Percentiles rank a stretch among this genome's conserved stretches.
These are phyloP conservation scores for Digitaria exilis DNA, from an alignment of 202 grass and related monocot genomes.

Conservation along the genomic window DNA sequence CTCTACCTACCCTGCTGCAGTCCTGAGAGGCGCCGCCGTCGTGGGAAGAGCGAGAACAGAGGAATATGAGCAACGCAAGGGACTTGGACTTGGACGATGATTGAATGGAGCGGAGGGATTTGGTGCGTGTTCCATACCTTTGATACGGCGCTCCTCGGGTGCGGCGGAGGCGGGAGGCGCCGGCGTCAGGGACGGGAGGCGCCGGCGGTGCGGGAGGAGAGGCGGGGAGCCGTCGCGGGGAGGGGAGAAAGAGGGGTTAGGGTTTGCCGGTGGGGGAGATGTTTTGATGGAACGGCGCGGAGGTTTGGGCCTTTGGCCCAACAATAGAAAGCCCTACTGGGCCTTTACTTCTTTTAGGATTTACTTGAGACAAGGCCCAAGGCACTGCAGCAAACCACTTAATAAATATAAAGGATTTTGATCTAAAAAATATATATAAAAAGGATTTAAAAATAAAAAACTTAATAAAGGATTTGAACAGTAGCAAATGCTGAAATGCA, in stretches of 20 bases:
- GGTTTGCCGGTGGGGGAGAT: not conserved
- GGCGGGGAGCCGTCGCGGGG: conserved; percentile 10
- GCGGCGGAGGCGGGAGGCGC: not conserved
- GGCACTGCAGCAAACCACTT: too few species aligned
- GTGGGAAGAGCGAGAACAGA: too few species aligned
- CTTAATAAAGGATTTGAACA: too few species aligned
- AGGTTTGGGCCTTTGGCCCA: not conserved
- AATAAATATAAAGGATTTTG: too few species aligned
- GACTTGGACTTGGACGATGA: not conserved
- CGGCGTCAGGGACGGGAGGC: not conserved
- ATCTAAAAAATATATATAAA: too few species aligned
- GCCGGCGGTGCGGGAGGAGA: not conserved
- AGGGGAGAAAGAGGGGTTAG: not conserved
- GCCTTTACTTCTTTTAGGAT: not conserved
- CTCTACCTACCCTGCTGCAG: not conserved
- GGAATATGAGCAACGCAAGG: not conserved
- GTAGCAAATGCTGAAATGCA: too few species aligned
- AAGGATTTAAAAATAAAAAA: too few species aligned
- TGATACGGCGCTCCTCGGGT: not conserved
- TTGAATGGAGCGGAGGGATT: not conserved
- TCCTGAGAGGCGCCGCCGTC: not conserved
- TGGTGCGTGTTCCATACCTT: not conserved
- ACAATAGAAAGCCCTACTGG: not conserved
- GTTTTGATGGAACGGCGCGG: conserved; percentile 4
- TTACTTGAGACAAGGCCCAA: too few species aligned